Base-by-base conservation (phyloP, 1,284 basidiomycete genomes). In the Cryptococcus sp. region DNA sequence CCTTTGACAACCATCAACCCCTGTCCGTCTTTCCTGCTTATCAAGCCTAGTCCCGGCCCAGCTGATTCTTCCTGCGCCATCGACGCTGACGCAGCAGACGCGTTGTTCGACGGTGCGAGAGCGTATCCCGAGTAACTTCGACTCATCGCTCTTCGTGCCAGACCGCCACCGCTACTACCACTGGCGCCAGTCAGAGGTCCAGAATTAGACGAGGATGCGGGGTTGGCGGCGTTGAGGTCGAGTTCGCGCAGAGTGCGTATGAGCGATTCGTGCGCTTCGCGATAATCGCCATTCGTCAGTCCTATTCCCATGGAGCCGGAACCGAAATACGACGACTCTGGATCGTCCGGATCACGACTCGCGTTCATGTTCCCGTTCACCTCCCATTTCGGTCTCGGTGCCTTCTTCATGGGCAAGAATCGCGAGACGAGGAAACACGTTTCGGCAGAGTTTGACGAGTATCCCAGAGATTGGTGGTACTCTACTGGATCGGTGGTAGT, bases 231-330 rank as follows among this genome's bases (percentile, higher is more conserved):
- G 13, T 50, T 39, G 23, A 55, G 40, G 19, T 61, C 60, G 25
- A 75, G 54, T 27, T 66, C 55, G 35, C 60, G 61, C 54, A 77
- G 69, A 11, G 68, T 71, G 17, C 61, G 46, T 5, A 76, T 63
- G 2, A 77, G 59, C 7, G 58, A 62, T 57, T 77, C 75, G 61
- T 77, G 75, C 0, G 68, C 61, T 42, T 71, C 69, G 47, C 74
- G 62, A 59, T 77, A 77, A 59, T 71, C 72, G 27, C 74, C 73
- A 51, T 72, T 71, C 1, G 71, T 70, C 45, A 77, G 59, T 0
- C 73, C 70, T 3, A 70, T 54, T 3, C 57, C 53, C 31, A 35
- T 35, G 13, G 31, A 35, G 8, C 31, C 31, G 10, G 31, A 35
- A 10, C 31, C 31, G 31, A 35, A 35, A 35, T 35, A 35, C 10